phyloP scores from a whole-genome alignment of 352 stramenopile genomes.

The Phytophthora nicotianae region DNA sequence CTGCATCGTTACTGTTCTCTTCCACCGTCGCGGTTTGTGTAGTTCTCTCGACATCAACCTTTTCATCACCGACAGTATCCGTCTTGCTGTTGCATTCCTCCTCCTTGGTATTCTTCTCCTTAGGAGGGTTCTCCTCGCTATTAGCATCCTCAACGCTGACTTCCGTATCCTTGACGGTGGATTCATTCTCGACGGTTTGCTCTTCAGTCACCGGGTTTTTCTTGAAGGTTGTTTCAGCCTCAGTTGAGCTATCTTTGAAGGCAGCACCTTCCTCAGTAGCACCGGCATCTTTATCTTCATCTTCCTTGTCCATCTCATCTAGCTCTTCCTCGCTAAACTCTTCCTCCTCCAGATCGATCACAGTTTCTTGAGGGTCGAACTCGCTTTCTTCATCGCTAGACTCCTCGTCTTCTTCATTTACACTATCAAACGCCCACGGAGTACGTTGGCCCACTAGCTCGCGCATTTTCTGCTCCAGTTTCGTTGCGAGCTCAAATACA shows the following conservation, averaged over 20 bases:
- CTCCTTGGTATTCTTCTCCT: conserved; percentile 7
- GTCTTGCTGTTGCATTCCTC: conserved; percentile 3
- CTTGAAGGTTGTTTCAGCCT: conserved; percentile 22
- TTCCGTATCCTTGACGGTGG: not conserved
- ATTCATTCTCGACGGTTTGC: conserved; percentile 1
- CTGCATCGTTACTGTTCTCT: conserved; percentile 8
- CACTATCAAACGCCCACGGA: conserved; percentile 62
- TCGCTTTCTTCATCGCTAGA: conserved; percentile 24
- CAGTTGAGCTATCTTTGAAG: conserved; percentile 7
- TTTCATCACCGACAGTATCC: not conserved
- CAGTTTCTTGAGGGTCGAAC: conserved; percentile 28
- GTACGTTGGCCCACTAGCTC: conserved; percentile 58
- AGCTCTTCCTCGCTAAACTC: conserved; percentile 21
- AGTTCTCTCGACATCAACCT: conserved; percentile 3
- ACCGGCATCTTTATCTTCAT: conserved; percentile 19
- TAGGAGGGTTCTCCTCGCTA: not conserved
- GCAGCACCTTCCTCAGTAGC: conserved; percentile 10
- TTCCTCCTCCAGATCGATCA: conserved; percentile 21
- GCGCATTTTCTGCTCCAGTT: conserved; percentile 50
- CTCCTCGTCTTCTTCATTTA: conserved; percentile 30
- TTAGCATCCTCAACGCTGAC: not conserved
- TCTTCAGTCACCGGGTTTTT: conserved; percentile 8
- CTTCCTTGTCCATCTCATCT: conserved; percentile 23
- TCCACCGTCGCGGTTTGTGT: conserved; percentile 6
- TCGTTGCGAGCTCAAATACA: conserved; percentile 50